Conservation (phyloP, 1,284 basidiomycete genomes). For the Fomitopsis palustris region DNA sequence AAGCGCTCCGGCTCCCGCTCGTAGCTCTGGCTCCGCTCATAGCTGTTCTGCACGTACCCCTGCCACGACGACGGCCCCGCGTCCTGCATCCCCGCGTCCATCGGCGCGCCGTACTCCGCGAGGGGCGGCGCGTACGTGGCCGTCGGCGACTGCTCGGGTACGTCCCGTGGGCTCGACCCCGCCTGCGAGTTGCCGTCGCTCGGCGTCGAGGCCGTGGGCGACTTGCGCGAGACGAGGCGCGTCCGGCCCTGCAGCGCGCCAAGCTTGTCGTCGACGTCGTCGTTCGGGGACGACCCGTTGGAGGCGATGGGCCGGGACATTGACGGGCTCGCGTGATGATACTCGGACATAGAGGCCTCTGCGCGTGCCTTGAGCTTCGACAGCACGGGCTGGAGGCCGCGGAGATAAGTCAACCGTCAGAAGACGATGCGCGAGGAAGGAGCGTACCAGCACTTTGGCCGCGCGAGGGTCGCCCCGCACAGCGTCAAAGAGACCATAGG, state of each 20-base stretch:
- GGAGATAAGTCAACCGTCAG: too few relatives aligned
- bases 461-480: conserved; percentile 50
- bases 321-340: conserved; percentile 15
- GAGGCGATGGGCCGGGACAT: conserved; percentile 17
- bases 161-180: conserved; percentile 21
- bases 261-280: conserved; percentile 58
- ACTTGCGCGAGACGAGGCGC: conserved; percentile 53
- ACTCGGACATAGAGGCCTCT: conserved; percentile 19
- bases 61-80: neutral
- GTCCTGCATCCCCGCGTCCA: conserved; percentile 5
- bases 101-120: neutral
- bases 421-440: neutral
- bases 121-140: conserved; percentile 15
- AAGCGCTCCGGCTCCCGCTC: neutral
- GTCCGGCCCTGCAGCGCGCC: conserved; percentile 59
- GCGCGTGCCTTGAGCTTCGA: conserved; percentile 53
- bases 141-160: conserved; percentile 11
- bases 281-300: conserved; percentile 39
- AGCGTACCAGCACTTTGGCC: conserved; percentile 52
- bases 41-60: neutral
- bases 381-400: conserved; percentile 52
- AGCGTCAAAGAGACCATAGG: conserved; percentile 51
- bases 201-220: conserved; percentile 43
- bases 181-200: conserved; percentile 14
- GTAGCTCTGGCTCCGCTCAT: neutral